A percentile compares a stretch with the other conserved stretches of the same genome.
Conservation (phyloP, 1,284 basidiomycete genomes). For the Irpex sp. region DNA sequence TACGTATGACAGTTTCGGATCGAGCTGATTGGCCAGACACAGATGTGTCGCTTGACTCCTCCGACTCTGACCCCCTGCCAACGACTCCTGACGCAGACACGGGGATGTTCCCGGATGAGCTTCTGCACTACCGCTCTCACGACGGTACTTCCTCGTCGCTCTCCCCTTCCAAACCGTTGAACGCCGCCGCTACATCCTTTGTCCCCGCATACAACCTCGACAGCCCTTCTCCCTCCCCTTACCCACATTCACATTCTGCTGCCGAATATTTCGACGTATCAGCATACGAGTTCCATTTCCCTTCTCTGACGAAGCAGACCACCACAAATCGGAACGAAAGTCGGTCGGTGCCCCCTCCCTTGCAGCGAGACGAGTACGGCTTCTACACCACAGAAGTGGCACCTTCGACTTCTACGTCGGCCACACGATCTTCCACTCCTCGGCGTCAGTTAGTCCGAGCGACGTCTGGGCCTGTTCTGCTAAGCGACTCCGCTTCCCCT, state of each 20-base stretch:
- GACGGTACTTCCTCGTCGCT: slow-evolving; percentile 20
- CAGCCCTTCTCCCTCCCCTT: slow-evolving; percentile 13
- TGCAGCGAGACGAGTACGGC: slow-evolving; percentile 30
- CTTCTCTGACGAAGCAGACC: slow-evolving; percentile 21
- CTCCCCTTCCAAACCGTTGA: slow-evolving; percentile 28
- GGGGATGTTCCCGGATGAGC: slow-evolving; percentile 25
- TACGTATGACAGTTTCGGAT: no score
- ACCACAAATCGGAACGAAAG: slow-evolving; percentile 21
- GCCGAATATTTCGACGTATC: slow-evolving; percentile 17
- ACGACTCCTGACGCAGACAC: slow-evolving; percentile 24
- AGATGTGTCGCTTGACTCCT: slow-evolving; percentile 23
- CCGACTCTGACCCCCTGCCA: slow-evolving; percentile 26
- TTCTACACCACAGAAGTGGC: slow-evolving; percentile 24
- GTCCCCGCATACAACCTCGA: slow-evolving; percentile 21
- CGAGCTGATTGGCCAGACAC: slow-evolving; percentile 24
- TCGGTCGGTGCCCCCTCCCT: slow-evolving; percentile 25
- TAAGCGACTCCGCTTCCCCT: slow-evolving; percentile 9
- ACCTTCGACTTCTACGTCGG: slow-evolving; percentile 8
- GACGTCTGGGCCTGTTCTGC: slow-evolving; percentile 18
- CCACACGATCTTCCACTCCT: slow-evolving; percentile 22
- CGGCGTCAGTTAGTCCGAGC: slow-evolving; percentile 22
- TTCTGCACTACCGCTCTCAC: slow-evolving; percentile 17
- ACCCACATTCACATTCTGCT: not conserved
- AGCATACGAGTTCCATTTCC: slow-evolving; percentile 29
- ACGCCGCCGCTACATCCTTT: slow-evolving; percentile 27